Conservation (phyloP, 2,329 filamentous ascomycete species). For the Ceratocystis harringtonii region DNA sequence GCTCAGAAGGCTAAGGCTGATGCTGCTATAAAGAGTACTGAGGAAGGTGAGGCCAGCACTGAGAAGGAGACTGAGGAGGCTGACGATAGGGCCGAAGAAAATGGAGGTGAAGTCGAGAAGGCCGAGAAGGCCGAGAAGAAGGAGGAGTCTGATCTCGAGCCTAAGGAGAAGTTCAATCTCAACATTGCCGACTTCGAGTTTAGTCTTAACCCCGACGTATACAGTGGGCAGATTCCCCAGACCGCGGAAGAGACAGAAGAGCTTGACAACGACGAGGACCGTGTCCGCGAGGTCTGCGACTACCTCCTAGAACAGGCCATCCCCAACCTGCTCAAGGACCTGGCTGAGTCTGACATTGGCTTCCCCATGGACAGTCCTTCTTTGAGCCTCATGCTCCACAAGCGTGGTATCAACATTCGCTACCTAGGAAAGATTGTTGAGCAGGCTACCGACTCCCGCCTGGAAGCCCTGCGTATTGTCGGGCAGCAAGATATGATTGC, state of each 20-base stretch:
- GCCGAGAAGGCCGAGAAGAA: too few relatives aligned
- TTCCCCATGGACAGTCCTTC: constrained; percentile 99
- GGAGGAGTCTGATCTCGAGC: constrained; percentile 34
- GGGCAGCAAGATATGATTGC: constrained; percentile 84
- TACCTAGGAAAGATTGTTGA: constrained; percentile 79
- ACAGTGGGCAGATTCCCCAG: constrained; percentile 80
- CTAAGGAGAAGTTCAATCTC: constrained; percentile 34
- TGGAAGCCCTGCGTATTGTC: constrained; percentile 63
- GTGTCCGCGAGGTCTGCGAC: constrained; percentile 70
- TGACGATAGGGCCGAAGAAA: constrained; percentile 17
- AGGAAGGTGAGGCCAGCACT: constrained; percentile 25
- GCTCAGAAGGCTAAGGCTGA: constrained; percentile 23
- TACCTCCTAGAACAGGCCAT: constrained; percentile 65
- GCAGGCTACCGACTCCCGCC: constrained; percentile 49
- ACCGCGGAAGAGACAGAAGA: constrained; percentile 80
- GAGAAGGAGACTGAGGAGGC: constrained; percentile 27
- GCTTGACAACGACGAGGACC: constrained; percentile 68
- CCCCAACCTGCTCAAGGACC: constrained; percentile 70
- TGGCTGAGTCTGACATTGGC: constrained; percentile 82
- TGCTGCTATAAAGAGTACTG: constrained; percentile 20
- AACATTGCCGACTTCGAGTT: constrained; percentile 81
- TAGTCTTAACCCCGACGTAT: constrained; percentile 85
- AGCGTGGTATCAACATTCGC: constrained; percentile 90
- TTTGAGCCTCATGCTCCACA: constrained; percentile 75
- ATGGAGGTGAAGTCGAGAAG: constrained; percentile 17